These are phyloP conservation scores for Chondrus crispus DNA, from an alignment of 23 red algal genomes.

Conservation along the genomic window DNA sequence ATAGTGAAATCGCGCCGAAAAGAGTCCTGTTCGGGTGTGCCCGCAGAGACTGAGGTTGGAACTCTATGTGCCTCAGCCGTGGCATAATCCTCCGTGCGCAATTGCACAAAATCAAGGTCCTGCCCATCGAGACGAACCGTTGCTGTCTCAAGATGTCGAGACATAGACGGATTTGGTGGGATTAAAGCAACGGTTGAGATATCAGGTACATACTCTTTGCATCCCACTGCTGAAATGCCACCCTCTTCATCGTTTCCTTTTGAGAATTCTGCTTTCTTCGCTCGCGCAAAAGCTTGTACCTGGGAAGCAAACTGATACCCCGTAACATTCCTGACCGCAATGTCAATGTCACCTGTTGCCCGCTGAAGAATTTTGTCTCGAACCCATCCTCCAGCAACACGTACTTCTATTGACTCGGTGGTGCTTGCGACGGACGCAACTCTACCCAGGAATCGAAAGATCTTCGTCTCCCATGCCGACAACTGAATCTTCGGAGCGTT, in stretches of 20 bases:
- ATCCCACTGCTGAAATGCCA: background rate
- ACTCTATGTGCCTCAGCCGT: conserved; percentile 82
- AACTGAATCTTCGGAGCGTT: no score
- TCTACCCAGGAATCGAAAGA: no score
- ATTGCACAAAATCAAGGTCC: conserved; percentile 87
- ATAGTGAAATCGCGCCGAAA: conserved; percentile 93
- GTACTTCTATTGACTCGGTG: no score
- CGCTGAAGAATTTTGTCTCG: conserved; percentile 78
- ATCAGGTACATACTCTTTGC: conserved; percentile 48
- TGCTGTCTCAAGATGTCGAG: conserved; percentile 95
- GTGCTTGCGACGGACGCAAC: no score
- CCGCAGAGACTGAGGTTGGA: conserved; percentile 65
- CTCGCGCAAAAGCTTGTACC: background rate
- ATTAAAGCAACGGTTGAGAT: conserved; percentile 71
- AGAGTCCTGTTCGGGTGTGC: conserved; percentile 88
- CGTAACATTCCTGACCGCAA: conserved; percentile 88
- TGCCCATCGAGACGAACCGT: conserved; percentile 78
- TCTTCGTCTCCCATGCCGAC: no score
- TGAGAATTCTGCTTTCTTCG: no score
- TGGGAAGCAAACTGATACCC: conserved; percentile 82
- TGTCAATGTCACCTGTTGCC: conserved; percentile 80
- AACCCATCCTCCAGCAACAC: conserved; percentile 99
- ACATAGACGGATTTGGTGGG: conserved; percentile 84
- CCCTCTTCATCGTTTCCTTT: no score
- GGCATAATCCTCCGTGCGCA: conserved; percentile 92